These are phyloP conservation scores for Mycena filopes DNA, from an alignment of 768 basidiomycete species.

Conservation along the genomic window DNA sequence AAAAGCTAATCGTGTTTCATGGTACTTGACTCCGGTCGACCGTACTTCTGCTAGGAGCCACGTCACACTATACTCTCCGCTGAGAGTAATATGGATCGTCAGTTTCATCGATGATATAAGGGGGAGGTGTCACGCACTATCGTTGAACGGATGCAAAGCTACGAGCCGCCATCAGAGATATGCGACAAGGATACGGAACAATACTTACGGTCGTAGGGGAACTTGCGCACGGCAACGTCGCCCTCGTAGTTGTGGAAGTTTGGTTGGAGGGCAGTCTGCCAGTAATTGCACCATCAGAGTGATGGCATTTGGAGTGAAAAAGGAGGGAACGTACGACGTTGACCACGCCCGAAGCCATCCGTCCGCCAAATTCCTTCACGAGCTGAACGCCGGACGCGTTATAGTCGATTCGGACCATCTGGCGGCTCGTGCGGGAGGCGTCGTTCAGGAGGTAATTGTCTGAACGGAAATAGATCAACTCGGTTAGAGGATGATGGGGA, in stretches of 20 bases:
- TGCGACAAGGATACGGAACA: neutral
- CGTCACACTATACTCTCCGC: constrained; percentile 23
- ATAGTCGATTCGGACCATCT: constrained; percentile 36
- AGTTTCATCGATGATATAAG: neutral
- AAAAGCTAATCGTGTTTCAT: too few relatives aligned
- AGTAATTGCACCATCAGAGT: too few relatives aligned
- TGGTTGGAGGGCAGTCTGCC: constrained; percentile 32
- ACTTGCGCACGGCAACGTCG: constrained; percentile 34
- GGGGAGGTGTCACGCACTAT: constrained; percentile 32
- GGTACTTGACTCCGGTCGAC: too few relatives aligned
- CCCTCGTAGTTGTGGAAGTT: constrained; percentile 34
- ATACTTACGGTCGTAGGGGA: constrained; percentile 37
- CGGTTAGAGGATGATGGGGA: too few relatives aligned
- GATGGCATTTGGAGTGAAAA: neutral
- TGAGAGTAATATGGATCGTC: neutral
- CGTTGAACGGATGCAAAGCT: constrained; percentile 37
- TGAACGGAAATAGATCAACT: neutral
- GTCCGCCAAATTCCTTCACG: constrained; percentile 34
- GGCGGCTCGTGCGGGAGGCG: constrained; percentile 30
- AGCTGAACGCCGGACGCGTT: constrained; percentile 33
- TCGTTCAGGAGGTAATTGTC: constrained; percentile 37
- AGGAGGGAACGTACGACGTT: constrained; percentile 24
- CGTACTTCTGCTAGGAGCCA: too few relatives aligned
- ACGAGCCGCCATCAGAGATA: neutral
- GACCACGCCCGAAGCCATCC: constrained; percentile 29